Evolutionary conservation across 257 asterid genomes (phyloP), one percentile per base, ranked within the genome.

Genomic region (Catharanthus roseus): DNA sequence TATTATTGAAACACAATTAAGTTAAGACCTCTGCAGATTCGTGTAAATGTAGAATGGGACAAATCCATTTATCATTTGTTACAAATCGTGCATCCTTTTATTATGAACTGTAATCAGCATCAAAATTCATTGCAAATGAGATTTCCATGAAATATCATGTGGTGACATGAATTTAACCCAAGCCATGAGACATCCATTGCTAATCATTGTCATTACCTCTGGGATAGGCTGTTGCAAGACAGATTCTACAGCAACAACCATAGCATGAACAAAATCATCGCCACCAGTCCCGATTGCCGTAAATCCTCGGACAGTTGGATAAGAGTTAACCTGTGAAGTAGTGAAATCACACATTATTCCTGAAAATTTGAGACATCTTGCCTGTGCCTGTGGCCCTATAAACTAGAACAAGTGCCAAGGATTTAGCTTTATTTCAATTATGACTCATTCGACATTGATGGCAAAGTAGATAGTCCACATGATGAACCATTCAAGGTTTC

Each of bases 281-380:
- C 97, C 97, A 71, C 98, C 96, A 26, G 93, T 89, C 72, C 97
- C 98, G 69, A 93, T 93, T 70, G 98, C 98, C 3, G 97, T 93
- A 79, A 93, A 93, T 74, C 91, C 97, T 79, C 97, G 84, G 65
- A 81, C 92, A 12, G 95, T 89, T 65, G 98, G 98, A 76, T 93
- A 90, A 24, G 95, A 89, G 78, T 93, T 93, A 71, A 93, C 95
- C 97, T 93, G 68, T 53, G 38, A 70, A 68, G 66, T 26, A 71
- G 65, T 16, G 47, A 67, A 73, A 76, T 21, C 60, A 16, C 65
- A 6, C 56, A 51, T 39, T 24, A 39, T 51, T 63, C 57, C 53
- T 34, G 39, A 53, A 16, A 39, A n/a, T 3, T 12, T 24, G 70
- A 24, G 29, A 47, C 9, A 38, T 29, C n/a, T 38, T 24, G n/a